These are phyloP conservation scores for Parastagonospora avenae DNA, from an alignment of 2,329 filamentous ascomycete genomes.

Conservation along the genomic window DNA sequence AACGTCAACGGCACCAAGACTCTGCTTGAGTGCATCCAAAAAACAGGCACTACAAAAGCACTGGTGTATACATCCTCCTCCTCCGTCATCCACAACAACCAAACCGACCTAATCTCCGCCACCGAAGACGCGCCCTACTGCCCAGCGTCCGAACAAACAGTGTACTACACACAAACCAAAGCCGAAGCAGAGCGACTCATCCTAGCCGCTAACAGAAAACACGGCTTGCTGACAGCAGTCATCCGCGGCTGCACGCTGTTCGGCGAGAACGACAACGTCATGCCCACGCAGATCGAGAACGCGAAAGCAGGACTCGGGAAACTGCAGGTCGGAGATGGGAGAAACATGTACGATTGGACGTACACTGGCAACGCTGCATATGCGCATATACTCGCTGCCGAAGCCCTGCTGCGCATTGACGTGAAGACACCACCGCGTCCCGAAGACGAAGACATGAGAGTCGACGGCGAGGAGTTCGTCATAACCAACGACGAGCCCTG, in stretches of 20 bases:
- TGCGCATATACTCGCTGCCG: constrained; percentile 6
- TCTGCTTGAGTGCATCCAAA: not conserved
- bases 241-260: constrained; percentile 4
- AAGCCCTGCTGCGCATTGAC: not conserved
- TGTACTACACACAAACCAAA: not conserved
- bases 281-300: not conserved
- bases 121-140: not conserved
- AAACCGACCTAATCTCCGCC: not conserved
- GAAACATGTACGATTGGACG: constrained; percentile 13
- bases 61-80: not conserved
- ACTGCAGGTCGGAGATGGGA: constrained; percentile 6
- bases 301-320: not conserved
- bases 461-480: not conserved
- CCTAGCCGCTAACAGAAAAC: not conserved
- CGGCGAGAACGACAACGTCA: constrained; percentile 6
- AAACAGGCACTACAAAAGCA: not conserved
- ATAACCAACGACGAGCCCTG: not conserved
- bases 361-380: constrained; percentile 8
- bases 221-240: constrained; percentile 4
- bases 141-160: not conserved
- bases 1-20: not conserved
- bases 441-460: not conserved
- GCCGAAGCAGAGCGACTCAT: not conserved
- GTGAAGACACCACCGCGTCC: not conserved
- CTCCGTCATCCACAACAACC: not conserved